Conservation (phyloP, 2,329 filamentous ascomycete species). For the Phialemoniopsis sp. region DNA sequence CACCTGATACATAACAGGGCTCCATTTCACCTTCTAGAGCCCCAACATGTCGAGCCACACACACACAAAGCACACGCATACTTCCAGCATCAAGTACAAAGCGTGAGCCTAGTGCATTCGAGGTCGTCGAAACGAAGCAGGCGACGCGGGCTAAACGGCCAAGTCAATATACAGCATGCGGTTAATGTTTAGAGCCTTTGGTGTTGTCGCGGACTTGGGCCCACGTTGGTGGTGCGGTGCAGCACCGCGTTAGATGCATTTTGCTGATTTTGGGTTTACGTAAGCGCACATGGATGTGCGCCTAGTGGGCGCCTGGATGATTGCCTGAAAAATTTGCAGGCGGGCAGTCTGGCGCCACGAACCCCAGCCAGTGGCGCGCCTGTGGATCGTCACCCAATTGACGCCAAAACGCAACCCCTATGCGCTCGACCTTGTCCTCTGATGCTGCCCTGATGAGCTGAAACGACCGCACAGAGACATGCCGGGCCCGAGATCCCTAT, state of each 20-base stretch:
- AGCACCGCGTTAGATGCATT: conserved; percentile 4
- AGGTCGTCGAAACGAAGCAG: not conserved
- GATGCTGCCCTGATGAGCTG: conserved; percentile 3
- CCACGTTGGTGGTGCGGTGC: conserved; percentile 1
- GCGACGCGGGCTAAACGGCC: not conserved
- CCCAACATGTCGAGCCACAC: not conserved
- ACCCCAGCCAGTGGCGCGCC: conserved; percentile 1
- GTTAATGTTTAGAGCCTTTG: not conserved
- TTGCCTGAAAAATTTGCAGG: not conserved
- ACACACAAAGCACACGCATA: not conserved
- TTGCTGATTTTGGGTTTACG: conserved; percentile 4
- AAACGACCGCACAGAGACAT: conserved; percentile 2
- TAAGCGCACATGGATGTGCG: conserved; percentile 3
- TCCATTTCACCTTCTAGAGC: not conserved
- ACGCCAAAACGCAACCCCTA: conserved; percentile 2
- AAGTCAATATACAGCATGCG: not conserved
- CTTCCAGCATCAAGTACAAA: conserved; percentile 1
- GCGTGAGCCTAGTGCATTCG: not conserved
- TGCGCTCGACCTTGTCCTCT: conserved; percentile 3
- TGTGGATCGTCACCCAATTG: conserved; percentile 2
- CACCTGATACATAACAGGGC: not conserved
- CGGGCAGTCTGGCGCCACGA: conserved; percentile 2
- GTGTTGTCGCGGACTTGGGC: conserved; percentile 1
- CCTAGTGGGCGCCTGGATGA: conserved; percentile 2
- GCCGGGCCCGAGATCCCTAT: conserved; percentile 2